phyloP scores from a whole-genome alignment of 2,329 filamentous ascomycete species.

The Thielaviopsis ethacetica region DNA sequence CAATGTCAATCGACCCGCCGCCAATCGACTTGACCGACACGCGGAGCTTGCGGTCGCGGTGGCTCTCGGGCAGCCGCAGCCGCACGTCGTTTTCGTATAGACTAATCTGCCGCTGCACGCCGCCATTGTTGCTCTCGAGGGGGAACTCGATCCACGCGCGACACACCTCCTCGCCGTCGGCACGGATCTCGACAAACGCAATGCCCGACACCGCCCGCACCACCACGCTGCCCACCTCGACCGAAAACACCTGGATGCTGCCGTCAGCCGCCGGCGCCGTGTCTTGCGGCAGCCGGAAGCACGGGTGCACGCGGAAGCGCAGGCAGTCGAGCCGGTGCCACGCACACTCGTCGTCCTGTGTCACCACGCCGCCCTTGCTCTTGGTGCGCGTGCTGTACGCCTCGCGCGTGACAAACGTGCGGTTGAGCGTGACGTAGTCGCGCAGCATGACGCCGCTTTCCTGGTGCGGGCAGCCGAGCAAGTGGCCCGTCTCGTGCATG shows the following conservation, averaged over 20 bases:
- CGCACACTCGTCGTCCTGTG: slow-evolving; percentile 65
- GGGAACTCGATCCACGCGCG: slow-evolving; percentile 68
- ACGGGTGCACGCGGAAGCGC: slow-evolving; percentile 78
- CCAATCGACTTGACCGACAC: slow-evolving; percentile 62
- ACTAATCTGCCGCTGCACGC: slow-evolving; percentile 53
- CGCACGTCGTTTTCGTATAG: slow-evolving; percentile 64
- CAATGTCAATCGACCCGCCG: slow-evolving; percentile 55
- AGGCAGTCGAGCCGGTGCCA: slow-evolving; percentile 87
- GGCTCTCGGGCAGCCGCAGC: slow-evolving; percentile 51
- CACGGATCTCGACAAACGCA: slow-evolving; percentile 68
- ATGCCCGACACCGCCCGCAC: slow-evolving; percentile 69
- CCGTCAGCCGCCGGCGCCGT: slow-evolving; percentile 45
- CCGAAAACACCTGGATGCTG: slow-evolving; percentile 72
- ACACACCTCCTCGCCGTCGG: slow-evolving; percentile 67
- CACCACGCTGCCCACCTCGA: slow-evolving; percentile 60
- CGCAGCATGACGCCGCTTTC: slow-evolving; percentile 83
- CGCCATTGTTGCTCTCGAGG: slow-evolving; percentile 36
- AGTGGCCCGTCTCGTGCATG: slow-evolving; percentile 75
- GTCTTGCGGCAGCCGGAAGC: slow-evolving; percentile 73
- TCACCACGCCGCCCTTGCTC: slow-evolving; percentile 59
- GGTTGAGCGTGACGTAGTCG: slow-evolving; percentile 72
- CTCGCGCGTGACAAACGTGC: slow-evolving; percentile 67
- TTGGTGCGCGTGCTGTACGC: slow-evolving; percentile 78
- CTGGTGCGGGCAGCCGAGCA: slow-evolving; percentile 81
- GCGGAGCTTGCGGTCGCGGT: slow-evolving; percentile 53